phyloP scores from a whole-genome alignment of 208 protist genomes.

The Leishmania arabica region DNA sequence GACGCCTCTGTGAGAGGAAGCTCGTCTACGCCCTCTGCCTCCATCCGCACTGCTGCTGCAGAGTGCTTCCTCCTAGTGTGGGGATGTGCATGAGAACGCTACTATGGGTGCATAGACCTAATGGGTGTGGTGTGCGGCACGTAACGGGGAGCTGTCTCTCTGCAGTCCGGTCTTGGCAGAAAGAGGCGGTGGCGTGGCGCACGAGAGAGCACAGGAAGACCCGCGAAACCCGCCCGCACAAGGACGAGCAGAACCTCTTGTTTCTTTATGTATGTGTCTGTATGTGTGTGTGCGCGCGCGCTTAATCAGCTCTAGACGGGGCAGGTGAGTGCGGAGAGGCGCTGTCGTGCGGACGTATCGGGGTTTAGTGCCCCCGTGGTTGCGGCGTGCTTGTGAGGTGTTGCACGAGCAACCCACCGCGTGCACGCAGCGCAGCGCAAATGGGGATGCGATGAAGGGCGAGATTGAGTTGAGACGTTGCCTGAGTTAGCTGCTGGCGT shows the following conservation, averaged over 20 bases:
- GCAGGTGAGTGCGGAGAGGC: background rate
- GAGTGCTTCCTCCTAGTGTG: too few relatives aligned
- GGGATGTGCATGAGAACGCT: background rate
- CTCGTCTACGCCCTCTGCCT: background rate
- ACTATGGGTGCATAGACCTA: background rate
- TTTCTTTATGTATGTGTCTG: background rate
- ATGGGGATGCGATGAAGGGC: background rate
- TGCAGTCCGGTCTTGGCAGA: background rate
- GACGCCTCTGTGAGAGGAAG: slow-evolving; percentile 24
- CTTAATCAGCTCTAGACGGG: background rate
- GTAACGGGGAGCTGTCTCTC: background rate
- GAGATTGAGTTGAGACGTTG: background rate
- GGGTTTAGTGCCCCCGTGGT: background rate
- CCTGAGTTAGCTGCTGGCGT: background rate
- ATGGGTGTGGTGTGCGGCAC: background rate
- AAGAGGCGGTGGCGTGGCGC: background rate
- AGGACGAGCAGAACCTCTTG: background rate
- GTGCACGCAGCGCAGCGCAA: background rate
- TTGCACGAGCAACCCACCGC: background rate
- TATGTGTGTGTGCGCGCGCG: background rate
- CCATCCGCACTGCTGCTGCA: background rate
- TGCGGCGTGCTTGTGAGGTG: background rate
- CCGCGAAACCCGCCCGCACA: background rate
- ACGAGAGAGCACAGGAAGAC: background rate
- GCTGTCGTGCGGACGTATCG: background rate